These are phyloP conservation scores for Thuidium tamariscinum DNA, from an alignment of 225 moss, liverwort and hornwort genomes.

Conservation along the genomic window DNA sequence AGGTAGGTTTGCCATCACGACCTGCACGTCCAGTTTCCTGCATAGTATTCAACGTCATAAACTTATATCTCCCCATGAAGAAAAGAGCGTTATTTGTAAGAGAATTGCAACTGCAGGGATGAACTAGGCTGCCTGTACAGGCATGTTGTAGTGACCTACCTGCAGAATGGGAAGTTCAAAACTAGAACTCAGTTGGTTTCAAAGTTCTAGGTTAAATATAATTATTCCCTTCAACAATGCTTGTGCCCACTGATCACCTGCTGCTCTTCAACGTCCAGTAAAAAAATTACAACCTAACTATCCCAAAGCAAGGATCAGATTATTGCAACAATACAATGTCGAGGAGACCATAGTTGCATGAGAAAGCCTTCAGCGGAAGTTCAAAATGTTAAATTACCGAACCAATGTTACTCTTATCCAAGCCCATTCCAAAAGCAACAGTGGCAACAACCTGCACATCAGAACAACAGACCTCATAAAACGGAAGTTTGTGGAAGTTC, in stretches of 20 bases:
- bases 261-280: background rate
- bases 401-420: slow-evolving; percentile 89
- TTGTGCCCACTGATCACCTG: background rate
- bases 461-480: background rate
- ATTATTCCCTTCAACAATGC: background rate
- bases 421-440: slow-evolving; percentile 96
- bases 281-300: background rate
- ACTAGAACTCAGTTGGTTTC: background rate
- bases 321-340: background rate
- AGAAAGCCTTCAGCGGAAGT: background rate
- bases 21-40: slow-evolving; percentile 98
- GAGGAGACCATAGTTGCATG: background rate
- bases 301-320: background rate
- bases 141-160: slow-evolving; percentile 92
- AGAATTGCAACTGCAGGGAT: background rate
- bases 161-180: background rate
- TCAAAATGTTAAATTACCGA: slow-evolving; percentile 36
- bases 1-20: slow-evolving; percentile 68
- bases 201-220: background rate
- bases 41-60: background rate
- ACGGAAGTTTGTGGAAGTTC: background rate
- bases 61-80: background rate
- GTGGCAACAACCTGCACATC: slow-evolving; percentile 82
- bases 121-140: slow-evolving; percentile 58
- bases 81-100: background rate